Evolutionary conservation across 176 grass and related monocot genomes (phyloP).

Genomic region (Oropetium thomaeum): DNA sequence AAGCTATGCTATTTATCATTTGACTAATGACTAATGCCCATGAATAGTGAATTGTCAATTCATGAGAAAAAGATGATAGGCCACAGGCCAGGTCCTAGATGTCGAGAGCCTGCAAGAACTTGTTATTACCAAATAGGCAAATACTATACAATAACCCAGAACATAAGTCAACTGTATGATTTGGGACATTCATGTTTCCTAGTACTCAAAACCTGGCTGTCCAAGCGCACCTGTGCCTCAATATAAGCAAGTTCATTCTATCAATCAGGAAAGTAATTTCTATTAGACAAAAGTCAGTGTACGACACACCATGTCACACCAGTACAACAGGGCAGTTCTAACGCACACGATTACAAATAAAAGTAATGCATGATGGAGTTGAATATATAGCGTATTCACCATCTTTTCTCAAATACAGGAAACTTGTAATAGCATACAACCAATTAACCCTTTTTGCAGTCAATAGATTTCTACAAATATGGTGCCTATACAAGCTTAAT

Average conservation of each 20-base stretch:
- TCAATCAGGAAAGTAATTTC: neutral
- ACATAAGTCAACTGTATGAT: neutral
- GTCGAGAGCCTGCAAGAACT: neutral
- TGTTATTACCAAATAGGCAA: too few species aligned
- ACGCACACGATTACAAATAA: neutral
- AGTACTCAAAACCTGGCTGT: neutral
- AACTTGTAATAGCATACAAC: too few species aligned
- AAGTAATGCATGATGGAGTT: neutral
- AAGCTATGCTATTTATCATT: neutral
- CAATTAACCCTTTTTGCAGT: too few species aligned
- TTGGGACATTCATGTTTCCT: neutral
- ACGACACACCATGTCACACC: neutral
- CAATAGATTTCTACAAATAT: neutral
- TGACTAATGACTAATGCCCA: conserved; percentile 5
- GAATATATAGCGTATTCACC: neutral
- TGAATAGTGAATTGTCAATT: neutral
- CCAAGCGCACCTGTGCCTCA: neutral
- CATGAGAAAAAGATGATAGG: neutral
- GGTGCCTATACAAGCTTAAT: neutral
- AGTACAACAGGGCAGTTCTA: neutral
- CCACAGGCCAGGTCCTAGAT: neutral
- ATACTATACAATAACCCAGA: too few species aligned
- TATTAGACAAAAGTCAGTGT: neutral
- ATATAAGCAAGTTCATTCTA: neutral
- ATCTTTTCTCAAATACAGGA: too few species aligned